A percentile compares a stretch with the other conserved stretches of the same genome.
Evolutionary conservation across 306 rosid genomes (phyloP).

Genomic region (Calophaca sinica): DNA sequence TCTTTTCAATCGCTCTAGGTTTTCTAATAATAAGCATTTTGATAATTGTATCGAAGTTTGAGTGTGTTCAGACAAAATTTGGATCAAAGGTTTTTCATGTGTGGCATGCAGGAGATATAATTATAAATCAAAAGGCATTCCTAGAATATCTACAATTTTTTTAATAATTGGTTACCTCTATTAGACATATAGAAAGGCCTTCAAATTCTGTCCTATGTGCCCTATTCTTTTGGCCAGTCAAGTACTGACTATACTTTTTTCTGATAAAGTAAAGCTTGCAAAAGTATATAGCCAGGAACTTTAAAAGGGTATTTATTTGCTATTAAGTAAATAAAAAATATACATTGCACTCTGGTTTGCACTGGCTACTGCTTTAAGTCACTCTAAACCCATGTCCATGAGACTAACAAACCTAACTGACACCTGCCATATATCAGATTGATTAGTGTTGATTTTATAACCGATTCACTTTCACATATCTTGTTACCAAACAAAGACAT

Average conservation of each 20-base stretch:
- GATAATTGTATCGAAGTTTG: slow-evolving; percentile 20
- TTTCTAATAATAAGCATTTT: too few relatives aligned
- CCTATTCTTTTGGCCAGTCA: slow-evolving; percentile 5
- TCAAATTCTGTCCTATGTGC: slow-evolving; percentile 4
- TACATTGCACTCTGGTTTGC: not conserved
- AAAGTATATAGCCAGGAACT: not conserved
- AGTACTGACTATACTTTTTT: not conserved
- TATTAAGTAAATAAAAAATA: not conserved
- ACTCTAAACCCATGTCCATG: slow-evolving; percentile 1
- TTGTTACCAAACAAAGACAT: slow-evolving; percentile 29
- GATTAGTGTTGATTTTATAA: slow-evolving; percentile 5
- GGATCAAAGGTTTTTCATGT: not conserved
- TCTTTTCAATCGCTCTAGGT: too few relatives aligned
- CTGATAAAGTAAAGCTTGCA: slow-evolving; percentile 9
- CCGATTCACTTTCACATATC: not conserved
- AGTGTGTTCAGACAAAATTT: slow-evolving; percentile 16
- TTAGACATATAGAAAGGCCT: slow-evolving; percentile 17
- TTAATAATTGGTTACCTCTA: not conserved
- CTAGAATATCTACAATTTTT: not conserved
- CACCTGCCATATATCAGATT: slow-evolving; percentile 2
- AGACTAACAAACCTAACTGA: slow-evolving; percentile 3
- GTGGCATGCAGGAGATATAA: slow-evolving; percentile 10
- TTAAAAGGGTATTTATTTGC: not conserved
- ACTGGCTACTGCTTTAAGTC: slow-evolving; percentile 5
- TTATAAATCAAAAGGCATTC: too few relatives aligned